Evolutionary conservation across 2,329 filamentous ascomycete genomes (phyloP).

Genomic region (Coniochaeta prunicola): DNA sequence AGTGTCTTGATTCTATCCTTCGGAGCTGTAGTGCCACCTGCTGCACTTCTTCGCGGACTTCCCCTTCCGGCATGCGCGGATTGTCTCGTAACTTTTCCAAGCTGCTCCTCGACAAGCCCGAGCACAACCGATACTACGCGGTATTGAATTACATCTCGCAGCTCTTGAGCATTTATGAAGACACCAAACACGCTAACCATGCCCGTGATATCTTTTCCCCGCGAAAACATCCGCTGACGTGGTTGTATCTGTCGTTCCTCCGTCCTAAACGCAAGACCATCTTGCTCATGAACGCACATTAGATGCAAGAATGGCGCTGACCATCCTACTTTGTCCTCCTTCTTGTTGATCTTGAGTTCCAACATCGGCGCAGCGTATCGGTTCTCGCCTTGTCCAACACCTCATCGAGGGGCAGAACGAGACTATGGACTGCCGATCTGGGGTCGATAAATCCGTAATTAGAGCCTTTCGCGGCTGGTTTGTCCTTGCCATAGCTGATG

Average conservation of each 20-base stretch:
- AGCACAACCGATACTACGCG: neutral
- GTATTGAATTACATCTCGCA: neutral
- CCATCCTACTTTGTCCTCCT: neutral
- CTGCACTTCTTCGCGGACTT: neutral
- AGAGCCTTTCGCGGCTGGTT: constrained; percentile 1
- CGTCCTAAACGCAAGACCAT: neutral
- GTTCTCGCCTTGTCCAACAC: neutral
- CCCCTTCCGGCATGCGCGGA: neutral
- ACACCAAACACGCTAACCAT: neutral
- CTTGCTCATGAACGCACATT: neutral
- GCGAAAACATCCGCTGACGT: neutral
- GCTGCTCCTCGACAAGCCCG: neutral
- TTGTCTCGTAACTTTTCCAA: neutral
- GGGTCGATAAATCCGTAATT: neutral
- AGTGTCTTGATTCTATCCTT: neutral
- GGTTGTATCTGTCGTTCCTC: neutral
- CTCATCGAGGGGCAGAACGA: neutral
- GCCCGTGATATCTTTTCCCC: neutral
- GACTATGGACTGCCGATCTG: neutral
- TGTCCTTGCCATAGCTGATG: neutral
- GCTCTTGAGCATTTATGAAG: neutral
- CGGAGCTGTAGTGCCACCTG: neutral
- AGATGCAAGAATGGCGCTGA: neutral
- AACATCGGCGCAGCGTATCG: neutral
- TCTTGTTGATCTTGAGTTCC: neutral